A percentile compares a stretch with the other conserved stretches of the same genome.
Evolutionary conservation across 805 yeast species (phyloP).

Genomic region (Saccharomycopsis javanensis): DNA sequence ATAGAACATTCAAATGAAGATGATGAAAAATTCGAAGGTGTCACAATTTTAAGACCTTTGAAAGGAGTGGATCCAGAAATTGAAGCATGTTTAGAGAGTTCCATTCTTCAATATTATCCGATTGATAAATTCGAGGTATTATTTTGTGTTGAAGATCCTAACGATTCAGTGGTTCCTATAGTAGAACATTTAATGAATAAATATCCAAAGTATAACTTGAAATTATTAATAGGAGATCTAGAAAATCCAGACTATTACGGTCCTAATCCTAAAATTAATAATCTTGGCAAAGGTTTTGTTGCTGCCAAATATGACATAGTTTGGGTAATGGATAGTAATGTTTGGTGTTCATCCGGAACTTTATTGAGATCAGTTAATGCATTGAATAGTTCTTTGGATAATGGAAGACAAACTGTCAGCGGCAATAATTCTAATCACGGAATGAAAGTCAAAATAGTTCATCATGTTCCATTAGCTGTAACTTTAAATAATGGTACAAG

Average conservation of each 20-base stretch:
- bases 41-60: slow-evolving; percentile 71
- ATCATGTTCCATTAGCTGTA: slow-evolving; percentile 69
- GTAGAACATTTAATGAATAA: slow-evolving; percentile 39
- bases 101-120: slow-evolving; percentile 64
- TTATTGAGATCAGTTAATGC: slow-evolving; percentile 54
- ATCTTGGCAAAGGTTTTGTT: slow-evolving; percentile 70
- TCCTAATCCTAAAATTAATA: slow-evolving; percentile 85
- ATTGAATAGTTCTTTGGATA: slow-evolving; percentile 39
- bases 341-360: slow-evolving; percentile 62
- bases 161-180: slow-evolving; percentile 57
- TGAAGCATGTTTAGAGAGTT: slow-evolving; percentile 53
- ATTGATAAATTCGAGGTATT: slow-evolving; percentile 49
- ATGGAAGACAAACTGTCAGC: slow-evolving; percentile 31
- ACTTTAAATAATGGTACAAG: slow-evolving; percentile 23
- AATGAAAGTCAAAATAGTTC: slow-evolving; percentile 56
- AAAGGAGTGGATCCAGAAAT: slow-evolving; percentile 79
- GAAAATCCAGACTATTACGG: slow-evolving; percentile 44
- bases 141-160: slow-evolving; percentile 58
- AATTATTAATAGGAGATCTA: slow-evolving; percentile 42
- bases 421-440: slow-evolving; percentile 17
- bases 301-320: slow-evolving; percentile 60
- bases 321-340: slow-evolving; percentile 84
- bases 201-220: slow-evolving; percentile 50
- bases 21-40: slow-evolving; percentile 44
- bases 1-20: slow-evolving; percentile 14